phyloP scores from a whole-genome alignment of 169 alveolate species.

The Eimeria zaria region DNA sequence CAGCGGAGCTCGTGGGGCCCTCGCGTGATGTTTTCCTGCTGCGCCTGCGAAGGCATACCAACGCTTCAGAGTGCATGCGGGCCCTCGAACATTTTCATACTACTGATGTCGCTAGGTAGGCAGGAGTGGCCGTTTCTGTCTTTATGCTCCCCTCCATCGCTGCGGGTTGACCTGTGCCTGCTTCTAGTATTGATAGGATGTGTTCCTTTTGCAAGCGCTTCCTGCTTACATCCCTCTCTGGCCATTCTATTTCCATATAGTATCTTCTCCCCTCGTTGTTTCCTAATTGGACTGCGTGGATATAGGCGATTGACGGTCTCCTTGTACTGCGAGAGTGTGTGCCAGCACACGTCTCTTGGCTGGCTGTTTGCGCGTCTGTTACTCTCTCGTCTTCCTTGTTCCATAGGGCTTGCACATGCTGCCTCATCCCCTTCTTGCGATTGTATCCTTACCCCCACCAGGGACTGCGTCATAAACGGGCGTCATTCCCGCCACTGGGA shows the following conservation, averaged over 20 bases:
- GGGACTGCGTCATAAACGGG: not conserved
- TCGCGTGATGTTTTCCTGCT: conserved; percentile 24
- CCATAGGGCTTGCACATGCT: not conserved
- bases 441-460: not conserved
- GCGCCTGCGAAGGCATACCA: conserved; percentile 42
- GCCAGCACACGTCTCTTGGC: not conserved
- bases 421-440: not conserved
- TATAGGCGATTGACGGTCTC: not conserved
- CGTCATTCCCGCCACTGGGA: not conserved
- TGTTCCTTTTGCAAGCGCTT: no score
- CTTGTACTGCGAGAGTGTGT: not conserved
- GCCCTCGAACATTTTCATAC: conserved; percentile 24
- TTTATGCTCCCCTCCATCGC: not conserved
- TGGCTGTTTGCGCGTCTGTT: not conserved
- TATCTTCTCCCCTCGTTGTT: not conserved
- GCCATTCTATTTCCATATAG: not conserved
- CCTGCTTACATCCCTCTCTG: not conserved
- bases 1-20: conserved; percentile 59
- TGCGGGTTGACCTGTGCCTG: not conserved
- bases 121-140: not conserved
- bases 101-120: conserved; percentile 8
- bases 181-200: not conserved
- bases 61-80: conserved; percentile 18
- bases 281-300: not conserved
- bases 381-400: not conserved